Evolutionary conservation across 192 early-diverging fungal genomes (phyloP).

Genomic region (Lunasporangiospora selenospora): DNA sequence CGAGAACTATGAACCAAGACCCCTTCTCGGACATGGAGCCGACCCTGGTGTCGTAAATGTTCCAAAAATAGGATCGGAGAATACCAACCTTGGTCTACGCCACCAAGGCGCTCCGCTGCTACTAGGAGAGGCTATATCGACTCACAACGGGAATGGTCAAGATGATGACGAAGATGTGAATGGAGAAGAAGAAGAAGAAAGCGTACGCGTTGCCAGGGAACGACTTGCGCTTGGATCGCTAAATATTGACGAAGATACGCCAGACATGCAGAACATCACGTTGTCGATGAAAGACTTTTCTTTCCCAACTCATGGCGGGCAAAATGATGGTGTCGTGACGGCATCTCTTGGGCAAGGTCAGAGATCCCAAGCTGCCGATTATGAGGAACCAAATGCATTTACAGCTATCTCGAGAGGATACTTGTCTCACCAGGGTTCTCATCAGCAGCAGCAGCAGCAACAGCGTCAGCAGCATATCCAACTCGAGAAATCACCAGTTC

Average conservation of each 20-base stretch:
- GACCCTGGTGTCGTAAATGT: no score
- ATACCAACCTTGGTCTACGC: slow-evolving; percentile 1
- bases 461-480: slow-evolving; percentile 11
- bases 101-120: no score
- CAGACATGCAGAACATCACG: slow-evolving; percentile 12
- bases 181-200: slow-evolving; percentile 36
- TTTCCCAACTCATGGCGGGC: no score
- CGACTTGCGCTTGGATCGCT: slow-evolving; percentile 32
- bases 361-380: no score
- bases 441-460: slow-evolving; percentile 11
- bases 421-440: neutral
- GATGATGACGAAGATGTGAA: neutral
- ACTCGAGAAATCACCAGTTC: slow-evolving; percentile 5
- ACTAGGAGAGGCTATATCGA: no score
- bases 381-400: slow-evolving; percentile 10
- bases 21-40: no score
- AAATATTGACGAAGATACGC: slow-evolving; percentile 42
- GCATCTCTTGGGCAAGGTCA: no score
- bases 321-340: no score
- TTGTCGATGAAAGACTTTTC: no score
- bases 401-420: no score
- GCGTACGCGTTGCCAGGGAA: slow-evolving; percentile 21
- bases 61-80: neutral
- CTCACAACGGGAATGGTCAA: neutral
- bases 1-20: no score